phyloP scores from a whole-genome alignment of 2,329 filamentous ascomycete genomes.

The Penicillium hesseltinei region DNA sequence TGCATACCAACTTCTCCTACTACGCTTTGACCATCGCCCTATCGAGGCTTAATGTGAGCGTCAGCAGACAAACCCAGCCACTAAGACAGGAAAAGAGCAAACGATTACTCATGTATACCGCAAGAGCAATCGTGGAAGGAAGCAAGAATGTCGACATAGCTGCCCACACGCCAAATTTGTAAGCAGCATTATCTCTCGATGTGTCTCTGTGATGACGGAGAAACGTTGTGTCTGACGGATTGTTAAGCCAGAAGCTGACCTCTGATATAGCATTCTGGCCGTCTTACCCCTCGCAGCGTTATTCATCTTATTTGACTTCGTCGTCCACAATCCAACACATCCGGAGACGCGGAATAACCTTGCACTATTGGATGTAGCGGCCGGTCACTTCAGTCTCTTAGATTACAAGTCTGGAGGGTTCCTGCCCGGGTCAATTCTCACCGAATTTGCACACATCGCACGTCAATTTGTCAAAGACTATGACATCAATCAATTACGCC shows the following conservation, averaged over 20 bases:
- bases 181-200: neutral
- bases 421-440: conserved; percentile 39
- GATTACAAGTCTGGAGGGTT: conserved; percentile 39
- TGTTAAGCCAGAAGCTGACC: neutral
- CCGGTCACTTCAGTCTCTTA: conserved; percentile 45
- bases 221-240: neutral
- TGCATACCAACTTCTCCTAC: conserved; percentile 34
- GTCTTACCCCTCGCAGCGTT: conserved; percentile 37
- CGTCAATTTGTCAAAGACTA: conserved; percentile 37
- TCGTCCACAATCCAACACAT: conserved; percentile 40
- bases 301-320: conserved; percentile 45
- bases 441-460: conserved; percentile 45
- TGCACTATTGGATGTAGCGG: conserved; percentile 42
- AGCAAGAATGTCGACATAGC: neutral
- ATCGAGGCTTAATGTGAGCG: conserved; percentile 29
- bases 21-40: conserved; percentile 34
- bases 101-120: conserved; percentile 31
- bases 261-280: neutral
- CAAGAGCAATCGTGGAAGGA: conserved; percentile 32
- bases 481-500: neutral
- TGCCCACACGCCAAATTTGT: neutral
- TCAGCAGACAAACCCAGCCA: conserved; percentile 1
- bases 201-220: too few species aligned
- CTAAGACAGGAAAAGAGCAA: conserved; percentile 15
- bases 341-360: conserved; percentile 40